phyloP scores from a whole-genome alignment of 2,329 filamentous ascomycete species.

The Balansia obtecta region DNA sequence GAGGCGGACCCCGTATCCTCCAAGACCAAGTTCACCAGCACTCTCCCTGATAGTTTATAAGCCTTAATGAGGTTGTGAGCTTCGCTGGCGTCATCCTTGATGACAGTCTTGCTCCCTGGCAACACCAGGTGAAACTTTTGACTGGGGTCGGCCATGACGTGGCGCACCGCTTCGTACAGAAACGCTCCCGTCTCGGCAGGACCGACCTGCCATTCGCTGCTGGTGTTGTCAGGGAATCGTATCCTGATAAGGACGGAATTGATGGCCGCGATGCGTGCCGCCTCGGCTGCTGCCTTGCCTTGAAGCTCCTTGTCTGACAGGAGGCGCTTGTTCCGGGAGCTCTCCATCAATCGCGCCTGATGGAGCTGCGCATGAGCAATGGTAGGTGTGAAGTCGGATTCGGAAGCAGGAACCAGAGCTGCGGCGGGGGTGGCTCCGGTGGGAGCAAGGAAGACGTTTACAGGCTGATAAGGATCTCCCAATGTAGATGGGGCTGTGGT shows the following conservation, averaged over 20 bases:
- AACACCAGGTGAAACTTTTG: constrained; percentile 64
- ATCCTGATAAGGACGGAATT: constrained; percentile 64
- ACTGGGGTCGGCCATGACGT: constrained; percentile 51
- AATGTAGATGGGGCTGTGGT: constrained; percentile 4
- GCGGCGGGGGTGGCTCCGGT: constrained; percentile 62
- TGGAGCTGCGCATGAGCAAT: constrained; percentile 65
- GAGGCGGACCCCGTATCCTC: constrained; percentile 45
- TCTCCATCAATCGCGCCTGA: constrained; percentile 52
- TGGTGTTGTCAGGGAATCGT: constrained; percentile 77
- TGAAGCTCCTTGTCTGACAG: constrained; percentile 73
- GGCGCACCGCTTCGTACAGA: constrained; percentile 63
- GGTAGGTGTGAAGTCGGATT: constrained; percentile 64
- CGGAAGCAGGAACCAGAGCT: constrained; percentile 52
- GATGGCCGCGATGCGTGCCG: constrained; percentile 52
- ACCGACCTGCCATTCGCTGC: constrained; percentile 59
- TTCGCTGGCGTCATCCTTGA: constrained; percentile 33
- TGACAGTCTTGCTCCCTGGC: constrained; percentile 38
- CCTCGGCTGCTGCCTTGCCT: constrained; percentile 52
- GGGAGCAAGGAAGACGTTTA: constrained; percentile 70
- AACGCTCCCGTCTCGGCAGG: constrained; percentile 55
- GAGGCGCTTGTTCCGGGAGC: constrained; percentile 61
- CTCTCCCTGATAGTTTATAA: constrained; percentile 56
- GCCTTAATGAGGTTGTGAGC: constrained; percentile 54
- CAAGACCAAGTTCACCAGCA: constrained; percentile 70
- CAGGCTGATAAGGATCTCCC: constrained; percentile 31